Percentiles rank a stretch among this genome's conserved stretches.
Evolutionary conservation across 2,329 filamentous ascomycete genomes (phyloP).

Genomic region (Arthrobotrys iridis): DNA sequence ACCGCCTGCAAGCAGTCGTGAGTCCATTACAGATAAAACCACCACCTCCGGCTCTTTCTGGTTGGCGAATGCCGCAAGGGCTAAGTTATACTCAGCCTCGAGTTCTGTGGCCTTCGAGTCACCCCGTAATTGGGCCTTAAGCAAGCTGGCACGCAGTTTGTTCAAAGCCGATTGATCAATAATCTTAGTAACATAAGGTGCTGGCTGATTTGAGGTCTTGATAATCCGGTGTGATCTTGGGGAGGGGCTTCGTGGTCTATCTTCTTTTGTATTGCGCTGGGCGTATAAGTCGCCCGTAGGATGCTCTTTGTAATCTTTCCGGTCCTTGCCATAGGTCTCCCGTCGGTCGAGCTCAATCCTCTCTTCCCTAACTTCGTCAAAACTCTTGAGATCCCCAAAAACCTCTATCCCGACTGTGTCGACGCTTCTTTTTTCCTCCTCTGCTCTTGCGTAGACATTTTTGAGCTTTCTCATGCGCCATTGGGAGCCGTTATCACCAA

Average conservation of each 20-base stretch:
- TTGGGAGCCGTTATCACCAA: conserved; percentile 87
- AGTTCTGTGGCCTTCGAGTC: conserved; percentile 78
- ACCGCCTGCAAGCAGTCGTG: conserved; percentile 78
- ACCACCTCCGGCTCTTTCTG: conserved; percentile 74
- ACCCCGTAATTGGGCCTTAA: conserved; percentile 90
- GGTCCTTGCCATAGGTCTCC: conserved; percentile 79
- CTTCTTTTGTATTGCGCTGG: conserved; percentile 73
- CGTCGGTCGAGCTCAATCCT: conserved; percentile 87
- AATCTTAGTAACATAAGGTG: conserved; percentile 65
- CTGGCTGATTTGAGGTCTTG: conserved; percentile 68
- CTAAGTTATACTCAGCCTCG: conserved; percentile 83
- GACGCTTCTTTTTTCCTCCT: conserved; percentile 75
- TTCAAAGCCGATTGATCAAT: conserved; percentile 85
- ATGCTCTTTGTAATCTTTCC: conserved; percentile 82
- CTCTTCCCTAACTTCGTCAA: conserved; percentile 93
- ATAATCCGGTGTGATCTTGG: conserved; percentile 66
- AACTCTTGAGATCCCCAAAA: conserved; percentile 81
- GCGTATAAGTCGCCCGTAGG: conserved; percentile 87
- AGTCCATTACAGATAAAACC: conserved; percentile 87
- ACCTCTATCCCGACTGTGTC: conserved; percentile 86
- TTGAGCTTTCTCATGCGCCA: conserved; percentile 98
- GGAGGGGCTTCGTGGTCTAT: conserved; percentile 61
- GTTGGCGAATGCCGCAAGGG: conserved; percentile 71
- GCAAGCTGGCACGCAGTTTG: conserved; percentile 88
- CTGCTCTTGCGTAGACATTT: conserved; percentile 80